phyloP scores from a whole-genome alignment of 108 stramenopile species.

The Schizochytrium sp. region DNA sequence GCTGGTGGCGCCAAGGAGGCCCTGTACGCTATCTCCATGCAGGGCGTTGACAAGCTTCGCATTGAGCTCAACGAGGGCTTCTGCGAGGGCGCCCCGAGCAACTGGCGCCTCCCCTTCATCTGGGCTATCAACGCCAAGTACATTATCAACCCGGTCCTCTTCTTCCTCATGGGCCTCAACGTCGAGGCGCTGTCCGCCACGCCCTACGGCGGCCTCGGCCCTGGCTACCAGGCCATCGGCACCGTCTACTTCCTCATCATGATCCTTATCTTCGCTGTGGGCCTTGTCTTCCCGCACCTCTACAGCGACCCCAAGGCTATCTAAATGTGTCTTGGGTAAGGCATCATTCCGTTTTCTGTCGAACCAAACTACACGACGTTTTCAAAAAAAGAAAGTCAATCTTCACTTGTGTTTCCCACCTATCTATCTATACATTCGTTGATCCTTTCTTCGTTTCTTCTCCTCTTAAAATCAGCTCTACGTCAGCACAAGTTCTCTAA shows the following conservation, averaged over 20 bases:
- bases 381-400: too few species aligned
- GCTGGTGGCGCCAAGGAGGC: slow-evolving; percentile 37
- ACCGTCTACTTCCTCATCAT: background rate
- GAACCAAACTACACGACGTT: too few species aligned
- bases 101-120: slow-evolving; percentile 38
- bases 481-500: too few species aligned
- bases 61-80: slow-evolving; percentile 36
- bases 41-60: slow-evolving; percentile 31
- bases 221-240: background rate
- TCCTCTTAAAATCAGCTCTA: too few species aligned
- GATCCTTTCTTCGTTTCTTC: too few species aligned
- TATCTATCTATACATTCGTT: too few species aligned
- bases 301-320: background rate
- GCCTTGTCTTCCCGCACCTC: background rate
- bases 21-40: slow-evolving; percentile 40
- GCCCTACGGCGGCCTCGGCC: background rate
- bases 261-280: background rate
- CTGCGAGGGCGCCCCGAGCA: slow-evolving; percentile 26
- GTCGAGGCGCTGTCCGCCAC: background rate
- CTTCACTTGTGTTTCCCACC: too few species aligned
- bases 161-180: slow-evolving; percentile 41
- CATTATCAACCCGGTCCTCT: slow-evolving; percentile 47
- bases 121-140: slow-evolving; percentile 54
- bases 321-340: too few species aligned
- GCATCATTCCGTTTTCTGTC: too few species aligned